Conservation (phyloP, 148 eudicot genomes). For the Vaccinium macrocarpon region DNA sequence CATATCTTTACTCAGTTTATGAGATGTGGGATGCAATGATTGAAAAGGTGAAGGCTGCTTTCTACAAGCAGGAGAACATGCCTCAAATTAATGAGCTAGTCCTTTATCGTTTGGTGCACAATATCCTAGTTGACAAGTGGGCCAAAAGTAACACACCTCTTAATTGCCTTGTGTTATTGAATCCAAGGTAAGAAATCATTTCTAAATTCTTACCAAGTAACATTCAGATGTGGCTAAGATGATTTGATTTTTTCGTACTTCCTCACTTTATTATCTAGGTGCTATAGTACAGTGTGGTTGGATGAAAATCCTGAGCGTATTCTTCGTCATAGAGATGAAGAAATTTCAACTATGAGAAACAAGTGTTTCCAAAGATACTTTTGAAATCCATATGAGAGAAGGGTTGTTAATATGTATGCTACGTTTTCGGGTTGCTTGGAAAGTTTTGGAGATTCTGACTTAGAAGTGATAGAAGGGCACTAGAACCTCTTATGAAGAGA, state of each 20-base stretch:
- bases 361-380: not conserved
- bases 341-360: not conserved
- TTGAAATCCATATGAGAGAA: not conserved
- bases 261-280: not conserved
- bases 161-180: not conserved
- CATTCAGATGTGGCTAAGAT: not conserved
- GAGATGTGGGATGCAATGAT: constrained; percentile 10
- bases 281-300: not conserved
- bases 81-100: not conserved
- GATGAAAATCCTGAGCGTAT: not conserved
- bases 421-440: not conserved
- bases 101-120: not conserved
- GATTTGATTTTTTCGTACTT: not conserved
- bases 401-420: not conserved
- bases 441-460: not conserved
- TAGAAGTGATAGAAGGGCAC: not conserved
- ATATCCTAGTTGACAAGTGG: not conserved
- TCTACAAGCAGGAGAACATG: not conserved
- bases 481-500: not conserved
- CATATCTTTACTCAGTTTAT: constrained; percentile 7
- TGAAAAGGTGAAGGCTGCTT: not conserved
- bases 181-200: not conserved
- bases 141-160: not conserved
- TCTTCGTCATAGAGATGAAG: not conserved
- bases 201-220: not conserved